Conservation (phyloP, 495 filamentous ascomycete genomes). For the Parathielavia appendiculata region DNA sequence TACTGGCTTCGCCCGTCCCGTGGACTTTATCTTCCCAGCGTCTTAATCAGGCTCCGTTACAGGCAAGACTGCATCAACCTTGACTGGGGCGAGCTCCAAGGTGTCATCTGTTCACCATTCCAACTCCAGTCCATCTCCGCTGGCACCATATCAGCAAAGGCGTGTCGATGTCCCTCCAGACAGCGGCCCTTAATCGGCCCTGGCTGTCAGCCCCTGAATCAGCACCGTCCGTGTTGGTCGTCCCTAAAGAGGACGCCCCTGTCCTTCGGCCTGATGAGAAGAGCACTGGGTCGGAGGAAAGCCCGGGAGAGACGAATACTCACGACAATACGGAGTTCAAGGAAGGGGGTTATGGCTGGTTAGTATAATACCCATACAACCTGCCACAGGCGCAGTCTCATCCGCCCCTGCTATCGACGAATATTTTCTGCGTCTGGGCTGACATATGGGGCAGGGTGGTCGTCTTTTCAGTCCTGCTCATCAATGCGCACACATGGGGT, state of each 20-base stretch:
- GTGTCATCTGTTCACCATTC: too few relatives aligned
- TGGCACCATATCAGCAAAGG: too few relatives aligned
- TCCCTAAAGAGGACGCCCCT: not conserved
- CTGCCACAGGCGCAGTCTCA: too few relatives aligned
- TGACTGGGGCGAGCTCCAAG: not conserved
- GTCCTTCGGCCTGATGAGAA: constrained; percentile 7
- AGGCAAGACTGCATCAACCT: not conserved
- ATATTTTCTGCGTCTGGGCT: not conserved
- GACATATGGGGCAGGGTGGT: constrained; percentile 40
- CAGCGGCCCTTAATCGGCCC: not conserved
- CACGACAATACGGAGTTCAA: constrained; percentile 32
- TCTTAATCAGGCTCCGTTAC: not conserved
- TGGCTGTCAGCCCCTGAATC: not conserved
- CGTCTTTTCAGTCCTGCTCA: constrained; percentile 44
- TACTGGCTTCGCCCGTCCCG: not conserved
- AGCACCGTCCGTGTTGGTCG: not conserved
- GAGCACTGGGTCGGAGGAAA: constrained; percentile 17
- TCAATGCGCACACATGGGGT: constrained; percentile 60
- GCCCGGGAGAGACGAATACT: constrained; percentile 23
- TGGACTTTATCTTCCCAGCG: not conserved
- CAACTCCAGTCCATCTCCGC: not conserved
- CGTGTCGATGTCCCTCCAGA: not conserved
- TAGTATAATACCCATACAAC: constrained; percentile 12
- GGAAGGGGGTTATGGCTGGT: constrained; percentile 48
- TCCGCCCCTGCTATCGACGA: too few relatives aligned